These are phyloP conservation scores for Amanita thiersii DNA, from an alignment of 768 basidiomycete genomes.

Conservation along the genomic window DNA sequence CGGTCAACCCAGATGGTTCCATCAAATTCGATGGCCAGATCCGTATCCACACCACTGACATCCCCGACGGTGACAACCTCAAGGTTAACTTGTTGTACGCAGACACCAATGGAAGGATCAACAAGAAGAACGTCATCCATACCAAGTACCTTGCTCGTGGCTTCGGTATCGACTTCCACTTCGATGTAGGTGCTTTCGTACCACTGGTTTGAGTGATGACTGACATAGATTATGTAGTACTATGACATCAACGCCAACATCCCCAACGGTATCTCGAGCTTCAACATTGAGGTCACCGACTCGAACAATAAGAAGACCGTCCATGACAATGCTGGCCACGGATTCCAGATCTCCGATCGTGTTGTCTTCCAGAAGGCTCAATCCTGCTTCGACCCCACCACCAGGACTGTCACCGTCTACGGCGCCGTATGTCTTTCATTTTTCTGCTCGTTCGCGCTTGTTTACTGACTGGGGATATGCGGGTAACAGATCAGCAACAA, in stretches of 20 bases:
- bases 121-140: not conserved
- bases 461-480: no score
- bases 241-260: not conserved
- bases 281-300: conserved; percentile 1
- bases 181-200: conserved; percentile 1
- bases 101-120: not conserved
- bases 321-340: not conserved
- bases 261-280: not conserved
- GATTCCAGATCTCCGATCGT: not conserved
- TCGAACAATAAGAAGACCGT: no score
- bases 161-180: not conserved
- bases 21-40: conserved; percentile 1
- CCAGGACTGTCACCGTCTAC: conserved; percentile 2
- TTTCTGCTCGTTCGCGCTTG: no score
- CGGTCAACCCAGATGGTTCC: not conserved
- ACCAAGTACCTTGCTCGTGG: conserved; percentile 4
- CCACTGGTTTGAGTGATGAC: not conserved
- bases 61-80: conserved; percentile 1
- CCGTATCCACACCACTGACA: not conserved
- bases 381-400: not conserved
- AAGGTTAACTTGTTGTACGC: not conserved
- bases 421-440: no score
- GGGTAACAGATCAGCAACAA: conserved; percentile 1
- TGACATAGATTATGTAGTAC: not conserved
- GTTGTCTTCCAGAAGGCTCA: conserved; percentile 1